Evolutionary conservation across 805 yeast genomes (phyloP), one percentile per base, ranked within the genome.

Genomic region (Dipodascus geniculatus): DNA sequence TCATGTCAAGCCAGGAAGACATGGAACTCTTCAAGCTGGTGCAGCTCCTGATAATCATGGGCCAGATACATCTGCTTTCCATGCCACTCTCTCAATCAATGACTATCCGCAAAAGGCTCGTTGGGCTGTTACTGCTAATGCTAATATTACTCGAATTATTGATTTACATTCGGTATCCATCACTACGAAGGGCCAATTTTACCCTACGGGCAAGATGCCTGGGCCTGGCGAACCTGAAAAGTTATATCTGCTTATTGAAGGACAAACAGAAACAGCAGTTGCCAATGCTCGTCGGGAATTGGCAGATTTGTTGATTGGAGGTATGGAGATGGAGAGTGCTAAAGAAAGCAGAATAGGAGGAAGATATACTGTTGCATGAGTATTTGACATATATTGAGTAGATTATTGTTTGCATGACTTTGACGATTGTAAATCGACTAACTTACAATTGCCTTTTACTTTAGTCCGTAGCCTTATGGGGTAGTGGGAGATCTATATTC

Each of bases 181-280:
- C 48, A 89, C 96, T 1, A 80, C 81, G 53, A 86, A 82, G 63
- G 99, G 99, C 16, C 79, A 77, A 57, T 89, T 71, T 63, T 83
- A 85, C 58, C 82, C 88, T 0, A 72, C 78, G 17, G 84, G 86
- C 0, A 70, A 77, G 49, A 70, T 65, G 11, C 82, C 85, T 2
- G 71, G 73, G 17, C 77, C 74, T 0, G 72, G 67, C 2, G 83
- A 81, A 16, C 88, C 83, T 38, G 87, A 87, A 1, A 89, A 87
- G 67, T 70, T 91, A 54, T 85, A 85, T 59, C 68, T 91, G 17
- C 71, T 85, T 22, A 80, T 91, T 31, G 98, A 91, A 65, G 89
- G 91, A 1, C 76, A 75, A 16, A 78, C 78, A 3, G 84, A 82
- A 52, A 66, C 69, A 16, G 73, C 81, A 3, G 84, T 88, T 1